Evolutionary conservation across 768 basidiomycete genomes (phyloP).

Genomic region (Lentinula aciculospora): DNA sequence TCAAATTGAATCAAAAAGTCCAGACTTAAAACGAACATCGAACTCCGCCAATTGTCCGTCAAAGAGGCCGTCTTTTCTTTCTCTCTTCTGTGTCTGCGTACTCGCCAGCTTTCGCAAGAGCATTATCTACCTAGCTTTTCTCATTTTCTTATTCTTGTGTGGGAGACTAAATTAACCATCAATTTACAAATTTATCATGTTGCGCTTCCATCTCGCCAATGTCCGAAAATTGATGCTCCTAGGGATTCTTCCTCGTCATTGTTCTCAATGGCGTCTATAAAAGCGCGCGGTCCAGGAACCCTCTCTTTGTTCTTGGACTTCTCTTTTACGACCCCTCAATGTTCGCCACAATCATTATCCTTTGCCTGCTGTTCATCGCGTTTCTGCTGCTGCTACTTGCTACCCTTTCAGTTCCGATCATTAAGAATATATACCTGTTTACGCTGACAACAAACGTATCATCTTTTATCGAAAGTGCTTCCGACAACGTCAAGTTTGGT

Average conservation of each 20-base stretch:
- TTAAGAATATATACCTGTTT: slow-evolving; percentile 32
- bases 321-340: slow-evolving; percentile 9
- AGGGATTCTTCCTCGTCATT: neutral
- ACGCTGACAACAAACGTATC: slow-evolving; percentile 31
- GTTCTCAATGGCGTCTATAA: neutral
- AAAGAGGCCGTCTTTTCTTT: slow-evolving; percentile 3
- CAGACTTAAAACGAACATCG: neutral
- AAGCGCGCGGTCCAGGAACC: neutral
- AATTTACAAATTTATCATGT: slow-evolving; percentile 1
- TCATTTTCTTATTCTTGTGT: too few relatives aligned
- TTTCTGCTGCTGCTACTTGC: slow-evolving; percentile 60
- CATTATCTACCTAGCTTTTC: too few relatives aligned
- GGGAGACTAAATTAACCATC: neutral
- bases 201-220: slow-evolving; percentile 1
- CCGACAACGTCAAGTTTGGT: slow-evolving; percentile 42
- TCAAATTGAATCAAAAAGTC: neutral
- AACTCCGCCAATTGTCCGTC: slow-evolving; percentile 5
- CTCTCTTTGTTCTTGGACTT: too few relatives aligned
- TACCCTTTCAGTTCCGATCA: slow-evolving; percentile 57
- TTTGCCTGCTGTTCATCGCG: slow-evolving; percentile 42
- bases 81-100: too few relatives aligned
- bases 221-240: neutral
- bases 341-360: slow-evolving; percentile 22
- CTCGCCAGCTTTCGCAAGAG: too few relatives aligned
- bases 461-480: slow-evolving; percentile 28